phyloP scores from a whole-genome alignment of 2,329 filamentous ascomycete species.

The Paecilomyces variotii region DNA sequence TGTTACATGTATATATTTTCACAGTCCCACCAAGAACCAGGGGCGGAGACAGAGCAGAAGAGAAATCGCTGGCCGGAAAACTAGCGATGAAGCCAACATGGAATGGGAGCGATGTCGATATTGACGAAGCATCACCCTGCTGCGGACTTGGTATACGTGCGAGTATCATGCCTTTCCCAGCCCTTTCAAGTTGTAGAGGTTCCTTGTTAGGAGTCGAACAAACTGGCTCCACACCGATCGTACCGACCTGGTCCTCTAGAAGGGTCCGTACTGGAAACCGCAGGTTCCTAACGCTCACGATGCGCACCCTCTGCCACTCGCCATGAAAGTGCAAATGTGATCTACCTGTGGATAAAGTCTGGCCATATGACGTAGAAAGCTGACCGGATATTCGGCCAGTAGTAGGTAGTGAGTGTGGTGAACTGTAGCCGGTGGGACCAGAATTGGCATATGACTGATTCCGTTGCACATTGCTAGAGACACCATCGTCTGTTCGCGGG shows the following conservation, averaged over 20 bases:
- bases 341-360: conserved; percentile 24
- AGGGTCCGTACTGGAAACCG: conserved; percentile 72
- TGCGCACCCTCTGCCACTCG: conserved; percentile 73
- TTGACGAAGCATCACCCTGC: conserved; percentile 16
- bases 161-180: conserved; percentile 77
- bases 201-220: conserved; percentile 12
- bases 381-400: conserved; percentile 25
- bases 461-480: conserved; percentile 5
- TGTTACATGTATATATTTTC: conserved; percentile 80
- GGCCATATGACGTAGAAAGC: conserved; percentile 24
- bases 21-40: conserved; percentile 48
- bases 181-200: conserved; percentile 27
- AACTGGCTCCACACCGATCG: conserved; percentile 61
- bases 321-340: conserved; percentile 48
- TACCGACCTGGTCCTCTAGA: conserved; percentile 76
- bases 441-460: conserved; percentile 5
- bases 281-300: conserved; percentile 82
- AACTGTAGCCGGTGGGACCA: conserved; percentile 12
- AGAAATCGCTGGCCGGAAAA: conserved; percentile 56
- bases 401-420: conserved; percentile 12
- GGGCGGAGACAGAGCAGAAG: conserved; percentile 37
- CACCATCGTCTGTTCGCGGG: conserved; percentile 46
- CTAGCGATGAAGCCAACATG: conserved; percentile 63
- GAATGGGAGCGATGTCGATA: conserved; percentile 22
- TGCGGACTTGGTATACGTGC: conserved; percentile 54